Percentiles rank a stretch among this genome's conserved stretches.
These are phyloP conservation scores for Yamadazyma philogaea DNA, from an alignment of 805 yeast genomes.

Conservation along the genomic window DNA sequence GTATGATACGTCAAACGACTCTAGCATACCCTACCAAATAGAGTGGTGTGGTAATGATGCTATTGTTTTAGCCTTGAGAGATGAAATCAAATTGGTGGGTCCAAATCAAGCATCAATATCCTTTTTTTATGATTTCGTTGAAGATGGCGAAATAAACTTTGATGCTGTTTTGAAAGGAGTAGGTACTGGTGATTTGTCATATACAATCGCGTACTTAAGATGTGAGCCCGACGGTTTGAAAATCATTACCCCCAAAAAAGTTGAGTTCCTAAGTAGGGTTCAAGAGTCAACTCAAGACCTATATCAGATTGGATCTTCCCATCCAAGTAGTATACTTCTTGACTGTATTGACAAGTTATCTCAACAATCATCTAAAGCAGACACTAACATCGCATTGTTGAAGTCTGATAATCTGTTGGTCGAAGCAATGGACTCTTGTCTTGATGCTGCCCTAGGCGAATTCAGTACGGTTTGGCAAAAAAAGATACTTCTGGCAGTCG, in stretches of 20 bases:
- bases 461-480: constrained; percentile 80
- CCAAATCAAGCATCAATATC: constrained; percentile 60
- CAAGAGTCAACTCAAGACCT: constrained; percentile 53
- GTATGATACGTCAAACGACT: constrained; percentile 41
- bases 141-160: constrained; percentile 29
- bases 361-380: constrained; percentile 73
- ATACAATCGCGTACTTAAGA: constrained; percentile 38
- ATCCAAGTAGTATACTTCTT: constrained; percentile 76
- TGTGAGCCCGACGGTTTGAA: constrained; percentile 71
- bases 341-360: constrained; percentile 68
- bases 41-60: constrained; percentile 90
- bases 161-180: constrained; percentile 20
- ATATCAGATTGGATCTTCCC: constrained; percentile 78
- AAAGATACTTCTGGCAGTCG: constrained; percentile 71
- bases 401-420: constrained; percentile 42
- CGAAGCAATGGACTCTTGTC: constrained; percentile 67
- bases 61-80: constrained; percentile 58
- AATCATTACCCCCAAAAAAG: constrained; percentile 52
- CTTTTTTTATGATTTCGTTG: constrained; percentile 45
- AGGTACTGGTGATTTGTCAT: constrained; percentile 20
- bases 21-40: constrained; percentile 43
- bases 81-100: constrained; percentile 67
- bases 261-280: constrained; percentile 67
- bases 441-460: constrained; percentile 74
- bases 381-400: constrained; percentile 62